Base-by-base conservation (phyloP, 2,329 filamentous ascomycete genomes). In the Rugonectria rugulosa region DNA sequence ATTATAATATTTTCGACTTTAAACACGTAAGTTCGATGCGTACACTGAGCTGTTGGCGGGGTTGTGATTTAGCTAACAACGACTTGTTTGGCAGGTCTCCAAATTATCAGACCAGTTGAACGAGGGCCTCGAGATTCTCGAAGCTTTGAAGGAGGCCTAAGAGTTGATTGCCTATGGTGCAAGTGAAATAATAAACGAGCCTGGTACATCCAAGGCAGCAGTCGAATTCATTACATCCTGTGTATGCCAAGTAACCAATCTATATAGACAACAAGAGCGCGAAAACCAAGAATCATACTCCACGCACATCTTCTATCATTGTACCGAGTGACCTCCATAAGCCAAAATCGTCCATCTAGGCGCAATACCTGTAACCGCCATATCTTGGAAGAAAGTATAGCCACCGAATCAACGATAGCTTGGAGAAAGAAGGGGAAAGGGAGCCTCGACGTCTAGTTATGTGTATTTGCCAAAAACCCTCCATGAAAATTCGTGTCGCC, bases 1-100 rank as follows among this genome's bases (percentile, higher is more conserved):
- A 71, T 48, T 71, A 66, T 31, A 50, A 46, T n/a, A 32, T 71
- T 21, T 71, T 71, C 62, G 63, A 70, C 21, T 51, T 51, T 36
- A 51, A 51, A 12, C 47, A 43, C 34, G 47, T 51, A 31, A 51
- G 47, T 51, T 15, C 15, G 12, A 24, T 40, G 36, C 2, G 9
- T 24, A 8, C 9, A 10, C 6, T 17, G 14, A 17, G 20, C 29
- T n/a, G n/a, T n/a, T n/a, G n/a, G n/a, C 31, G 2, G 3, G 3
- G 24, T 15, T 11, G n/a, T 9, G 15, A 7, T 20, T 36, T 3
- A 14, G 11, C 32, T 20, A 37, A 14, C n/a, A 4, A 19, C 21
- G 19, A 2, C n/a, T 19, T 10, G 27, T 43, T 42, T 27, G n/a
- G 24, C n/a, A 51, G 47, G 41, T 51, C 26, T 31, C 38, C 8